Evolutionary conservation across 2,329 filamentous ascomycete genomes (phyloP).

Genomic region (Fusarium siculi): DNA sequence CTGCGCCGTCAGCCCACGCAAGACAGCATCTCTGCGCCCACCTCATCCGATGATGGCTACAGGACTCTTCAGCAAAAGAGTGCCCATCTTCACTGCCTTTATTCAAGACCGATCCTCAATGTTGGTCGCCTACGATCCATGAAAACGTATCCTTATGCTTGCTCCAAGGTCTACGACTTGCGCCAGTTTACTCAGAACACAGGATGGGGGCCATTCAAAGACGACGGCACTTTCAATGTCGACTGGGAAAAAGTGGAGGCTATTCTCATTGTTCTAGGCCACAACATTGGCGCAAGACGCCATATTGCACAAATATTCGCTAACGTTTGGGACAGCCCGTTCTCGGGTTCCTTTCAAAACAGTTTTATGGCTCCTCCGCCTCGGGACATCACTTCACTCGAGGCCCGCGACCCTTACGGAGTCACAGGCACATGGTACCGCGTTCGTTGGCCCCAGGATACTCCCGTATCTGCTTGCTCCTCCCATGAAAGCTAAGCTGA

Average conservation of each 20-base stretch:
- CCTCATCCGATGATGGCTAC: slow-evolving; percentile 10
- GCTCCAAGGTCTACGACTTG: slow-evolving; percentile 78
- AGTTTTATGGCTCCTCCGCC: slow-evolving; percentile 57
- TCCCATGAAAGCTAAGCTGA: slow-evolving; percentile 11
- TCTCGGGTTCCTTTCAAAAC: slow-evolving; percentile 63
- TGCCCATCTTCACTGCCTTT: slow-evolving; percentile 76
- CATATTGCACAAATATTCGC: slow-evolving; percentile 59
- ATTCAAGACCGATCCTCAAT: slow-evolving; percentile 67
- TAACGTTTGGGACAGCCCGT: slow-evolving; percentile 65
- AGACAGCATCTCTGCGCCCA: slow-evolving; percentile 32
- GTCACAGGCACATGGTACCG: slow-evolving; percentile 78
- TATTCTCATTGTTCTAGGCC: slow-evolving; percentile 74
- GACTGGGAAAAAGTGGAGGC: slow-evolving; percentile 87
- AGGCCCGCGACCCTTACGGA: slow-evolving; percentile 74
- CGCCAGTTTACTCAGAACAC: slow-evolving; percentile 71
- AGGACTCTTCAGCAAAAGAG: slow-evolving; percentile 66
- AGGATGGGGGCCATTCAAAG: slow-evolving; percentile 77
- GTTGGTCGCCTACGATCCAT: slow-evolving; percentile 50
- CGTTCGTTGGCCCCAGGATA: slow-evolving; percentile 52
- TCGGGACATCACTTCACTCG: slow-evolving; percentile 55
- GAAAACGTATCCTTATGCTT: slow-evolving; percentile 68
- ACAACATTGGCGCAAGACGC: slow-evolving; percentile 66
- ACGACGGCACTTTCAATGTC: slow-evolving; percentile 69
- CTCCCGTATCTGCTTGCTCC: not conserved
- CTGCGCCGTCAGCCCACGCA: slow-evolving; percentile 55